phyloP scores from a whole-genome alignment of 768 basidiomycete genomes.

The Agrocybe praecox region DNA sequence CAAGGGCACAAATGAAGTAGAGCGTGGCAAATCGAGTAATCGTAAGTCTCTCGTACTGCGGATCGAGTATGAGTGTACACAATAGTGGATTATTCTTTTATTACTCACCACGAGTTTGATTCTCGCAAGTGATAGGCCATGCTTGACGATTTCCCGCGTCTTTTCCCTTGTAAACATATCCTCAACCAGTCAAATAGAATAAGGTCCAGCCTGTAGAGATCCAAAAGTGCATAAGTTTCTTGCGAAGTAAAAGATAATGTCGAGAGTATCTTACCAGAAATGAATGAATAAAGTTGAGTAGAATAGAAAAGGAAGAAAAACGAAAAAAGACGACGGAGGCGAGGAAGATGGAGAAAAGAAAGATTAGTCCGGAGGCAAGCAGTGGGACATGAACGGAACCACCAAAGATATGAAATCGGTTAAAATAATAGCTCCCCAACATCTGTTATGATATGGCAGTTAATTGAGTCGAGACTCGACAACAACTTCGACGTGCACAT shows the following conservation, averaged over 20 bases:
- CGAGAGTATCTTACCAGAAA: background rate
- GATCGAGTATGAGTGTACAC: background rate
- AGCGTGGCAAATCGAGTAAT: constrained; percentile 46
- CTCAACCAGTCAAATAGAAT: background rate
- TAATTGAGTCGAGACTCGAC: background rate
- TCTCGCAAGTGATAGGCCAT: constrained; percentile 21
- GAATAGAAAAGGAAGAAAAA: background rate
- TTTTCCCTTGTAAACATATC: background rate
- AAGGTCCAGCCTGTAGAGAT: background rate
- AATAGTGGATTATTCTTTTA: too few relatives aligned
- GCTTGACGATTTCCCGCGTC: constrained; percentile 18
- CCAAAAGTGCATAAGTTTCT: background rate
- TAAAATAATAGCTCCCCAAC: background rate
- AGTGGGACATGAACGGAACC: background rate
- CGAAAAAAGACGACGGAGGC: background rate
- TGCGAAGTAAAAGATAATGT: background rate
- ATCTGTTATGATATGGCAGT: background rate
- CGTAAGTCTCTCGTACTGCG: constrained; percentile 49
- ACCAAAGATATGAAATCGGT: background rate
- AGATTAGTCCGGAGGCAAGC: background rate
- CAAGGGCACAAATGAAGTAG: constrained; percentile 50
- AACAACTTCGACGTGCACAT: background rate
- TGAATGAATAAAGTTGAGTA: background rate
- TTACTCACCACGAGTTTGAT: constrained; percentile 28
- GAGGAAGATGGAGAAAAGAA: background rate